Evolutionary conservation across 106 monocot species (phyloP), one percentile per base, ranked within the genome.

Genomic region (Phalaenopsis equestris): DNA sequence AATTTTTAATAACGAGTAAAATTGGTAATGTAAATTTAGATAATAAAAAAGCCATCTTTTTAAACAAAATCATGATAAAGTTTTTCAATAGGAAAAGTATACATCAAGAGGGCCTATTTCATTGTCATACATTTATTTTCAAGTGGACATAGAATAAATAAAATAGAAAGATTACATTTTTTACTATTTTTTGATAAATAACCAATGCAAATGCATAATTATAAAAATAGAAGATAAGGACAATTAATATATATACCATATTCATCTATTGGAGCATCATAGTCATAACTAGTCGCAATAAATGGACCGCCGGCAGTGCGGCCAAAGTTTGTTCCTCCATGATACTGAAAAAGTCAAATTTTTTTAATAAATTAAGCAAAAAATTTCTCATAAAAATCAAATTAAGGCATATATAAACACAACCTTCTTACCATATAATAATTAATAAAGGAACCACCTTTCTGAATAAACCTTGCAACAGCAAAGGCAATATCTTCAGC

Each of bases 391-490:
- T 61, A 6, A 61, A 61, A 21, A 61, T 61, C 21, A n/a, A 61
- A 61, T 23, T 6, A 61, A 61, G 61, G 21, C 18, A 61, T 18
- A 21, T 19, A 57, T 21, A 21, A 6, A 61, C 19, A 61, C 10
- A 76, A 24, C 56, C 6, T 84, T 57, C 64, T 86, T 86, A 93
- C 96, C 96, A 96, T 96, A 56, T 96, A 96, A 83, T 93, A 96
- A 80, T 96, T 96, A 19, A 96, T 56, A 49, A 91, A 96, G 45
- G 96, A 96, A 7, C 93, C 93, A 38, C 96, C 96, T 79, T 93
- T 91, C 83, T 93, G 93, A 77, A 96, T 90, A 79, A 96, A 93
- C 82, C 80, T 86, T 67, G 93, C 92, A 64, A 93, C 92, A 70
- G 93, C 90, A 78, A 92, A 96, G 18, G 96, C 96, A 75, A 93